Base-by-base conservation (phyloP, 176 grass and related monocot species). In the Oryza coarctata region DNA sequence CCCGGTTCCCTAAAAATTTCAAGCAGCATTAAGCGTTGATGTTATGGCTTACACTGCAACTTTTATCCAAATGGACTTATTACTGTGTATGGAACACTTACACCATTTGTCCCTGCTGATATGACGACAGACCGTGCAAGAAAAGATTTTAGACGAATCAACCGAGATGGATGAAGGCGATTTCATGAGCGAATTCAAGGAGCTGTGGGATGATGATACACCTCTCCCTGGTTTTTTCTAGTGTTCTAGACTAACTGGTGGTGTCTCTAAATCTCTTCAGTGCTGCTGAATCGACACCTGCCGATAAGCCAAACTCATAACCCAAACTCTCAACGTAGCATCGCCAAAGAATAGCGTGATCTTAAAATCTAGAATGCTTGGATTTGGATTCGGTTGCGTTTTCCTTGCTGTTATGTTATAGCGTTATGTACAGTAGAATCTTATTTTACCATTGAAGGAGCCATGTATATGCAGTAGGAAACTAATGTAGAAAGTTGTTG, bases 181-280 rank as follows among this genome's bases (percentile, higher is more conserved):
- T 84, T 80, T 97, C 52, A 88, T 97, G 86, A 70, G 67, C 73
- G 94, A 91, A 75, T 65, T 93, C 45, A 87, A 90, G 81, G 88
- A 97, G 67, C 79, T 97, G 18, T 93, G 81, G 84, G 78, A 91
- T 27, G 82, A 87, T 64, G 91, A 93, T 64, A 79, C 82, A 6
- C 45, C 35, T 15, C 43, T 88, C 64, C 76, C 77, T n/a, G 84
- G 65, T 47, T 87, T 75, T 28, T 75, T 81, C n/a, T 87, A 87
- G 47, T 28, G 12, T 44, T 57, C 0, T 44, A 14, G 27, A 44
- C 71, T 68, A 69, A 69, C 44, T 58, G 18, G 14, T 67, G 68
- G 9, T 73, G 45, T 45, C 41, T 67, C 25, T 22, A 57, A 49
- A 58, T 86, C 9, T 49, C 0, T 50, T 30, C 7, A 20, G 39